Evolutionary conservation across 495 filamentous ascomycete species (phyloP).

Genomic region (Penicillium lividum): DNA sequence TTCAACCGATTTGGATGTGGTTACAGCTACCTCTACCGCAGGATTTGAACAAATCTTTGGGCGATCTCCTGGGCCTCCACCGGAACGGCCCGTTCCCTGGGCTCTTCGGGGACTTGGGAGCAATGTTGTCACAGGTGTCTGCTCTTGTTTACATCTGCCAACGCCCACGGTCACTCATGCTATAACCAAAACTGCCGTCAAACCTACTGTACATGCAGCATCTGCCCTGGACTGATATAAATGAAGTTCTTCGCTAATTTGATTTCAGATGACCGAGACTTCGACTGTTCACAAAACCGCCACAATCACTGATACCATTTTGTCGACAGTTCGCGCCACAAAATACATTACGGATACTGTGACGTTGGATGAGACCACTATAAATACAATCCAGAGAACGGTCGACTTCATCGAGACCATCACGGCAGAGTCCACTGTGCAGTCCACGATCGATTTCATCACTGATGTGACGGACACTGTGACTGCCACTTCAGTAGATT

Average conservation of each 20-base stretch:
- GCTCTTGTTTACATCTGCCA: neutral
- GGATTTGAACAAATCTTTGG: neutral
- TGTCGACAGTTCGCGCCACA: neutral
- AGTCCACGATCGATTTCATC: neutral
- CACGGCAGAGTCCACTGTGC: neutral
- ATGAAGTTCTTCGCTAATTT: neutral
- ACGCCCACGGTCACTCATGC: neutral
- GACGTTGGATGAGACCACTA: neutral
- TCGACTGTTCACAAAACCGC: neutral
- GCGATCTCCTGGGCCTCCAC: neutral
- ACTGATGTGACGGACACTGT: neutral
- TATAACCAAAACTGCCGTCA: neutral
- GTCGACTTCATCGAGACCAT: neutral
- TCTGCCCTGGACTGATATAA: neutral
- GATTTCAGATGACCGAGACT: neutral
- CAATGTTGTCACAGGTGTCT: neutral
- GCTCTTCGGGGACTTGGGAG: neutral
- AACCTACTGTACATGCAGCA: neutral
- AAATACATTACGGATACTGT: neutral
- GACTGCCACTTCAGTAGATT: neutral
- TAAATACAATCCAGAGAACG: neutral
- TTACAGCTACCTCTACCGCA: neutral
- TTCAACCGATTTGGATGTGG: neutral
- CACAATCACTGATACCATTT: neutral
- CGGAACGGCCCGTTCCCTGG: neutral